Base-by-base conservation (phyloP, 805 yeast genomes). In the Yamadazyma sp. region DNA sequence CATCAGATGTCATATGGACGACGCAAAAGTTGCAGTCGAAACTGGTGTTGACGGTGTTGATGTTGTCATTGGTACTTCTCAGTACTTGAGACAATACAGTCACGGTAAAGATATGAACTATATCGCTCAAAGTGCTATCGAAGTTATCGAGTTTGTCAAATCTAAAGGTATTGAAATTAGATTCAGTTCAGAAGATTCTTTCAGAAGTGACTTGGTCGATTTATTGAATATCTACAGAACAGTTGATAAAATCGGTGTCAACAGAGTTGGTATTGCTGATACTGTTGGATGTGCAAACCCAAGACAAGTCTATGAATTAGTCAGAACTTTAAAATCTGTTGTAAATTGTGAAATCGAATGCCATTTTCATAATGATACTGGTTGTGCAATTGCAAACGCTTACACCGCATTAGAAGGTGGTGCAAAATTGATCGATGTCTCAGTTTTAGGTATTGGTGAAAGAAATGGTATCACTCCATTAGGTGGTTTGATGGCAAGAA, bases 261-360 rank as follows among this genome's bases (percentile, higher is more conserved):
- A 75, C 57, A 67, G 81, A 64, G 77, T 75, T 33, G 81, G 81
- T 58, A 75, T 75, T 55, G 80, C 81, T 33, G 81, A 75, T 57
- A 75, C 81, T 30, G 79, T 75, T 39, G 81, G 81, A 38, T 75
- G 81, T 54, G 81, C 80, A 35, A 74, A 75, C 57, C 79, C 80
- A 45, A 69, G 80, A 65, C 81, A 75, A 53, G 80, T 75, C 27
- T 75, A 73, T 50, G 80, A 75, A 54, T 66, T 75, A 51, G 77
- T 75, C 43, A 71, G 73, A 58, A 75, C 80, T 13, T 65, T 75
- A 50, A 75, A 70, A 53, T 68, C 77, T 0, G 78, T 75, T 16
- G 79, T 75, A 30, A 61, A 67, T 8, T 75, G 81, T 63, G 80
- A 75, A 45, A 75, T 75, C 37, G 81, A 75, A 56, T 70, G 77